A percentile compares a stretch with the other conserved stretches of the same genome.
These are phyloP conservation scores for Mollisia scopiformis DNA, from an alignment of 2,329 filamentous ascomycete genomes.

Conservation along the genomic window DNA sequence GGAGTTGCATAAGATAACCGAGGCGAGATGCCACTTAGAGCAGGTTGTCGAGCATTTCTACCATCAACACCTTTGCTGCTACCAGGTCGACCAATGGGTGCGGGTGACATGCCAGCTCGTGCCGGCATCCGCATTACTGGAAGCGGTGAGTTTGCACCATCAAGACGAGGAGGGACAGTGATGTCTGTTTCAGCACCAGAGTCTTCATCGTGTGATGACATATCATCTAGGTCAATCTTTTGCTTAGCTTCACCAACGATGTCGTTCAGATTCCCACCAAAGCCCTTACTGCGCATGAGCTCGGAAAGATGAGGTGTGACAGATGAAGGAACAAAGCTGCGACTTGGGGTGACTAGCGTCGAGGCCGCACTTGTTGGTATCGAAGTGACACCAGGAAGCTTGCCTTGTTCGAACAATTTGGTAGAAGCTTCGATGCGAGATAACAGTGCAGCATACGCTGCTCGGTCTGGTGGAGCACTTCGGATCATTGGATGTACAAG, in stretches of 20 bases:
- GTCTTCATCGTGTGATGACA: conserved; percentile 56
- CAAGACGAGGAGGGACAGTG: conserved; percentile 43
- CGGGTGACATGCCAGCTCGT: conserved; percentile 57
- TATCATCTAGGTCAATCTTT: conserved; percentile 52
- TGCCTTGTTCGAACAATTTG: conserved; percentile 53
- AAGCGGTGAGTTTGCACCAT: conserved; percentile 39
- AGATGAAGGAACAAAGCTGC: conserved; percentile 54
- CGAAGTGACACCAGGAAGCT: conserved; percentile 50
- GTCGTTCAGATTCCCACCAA: conserved; percentile 63
- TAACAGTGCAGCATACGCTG: conserved; percentile 53
- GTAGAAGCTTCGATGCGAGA: conserved; percentile 58
- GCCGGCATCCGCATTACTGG: conserved; percentile 60
- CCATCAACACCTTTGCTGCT: conserved; percentile 59
- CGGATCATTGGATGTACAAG: conserved; percentile 66
- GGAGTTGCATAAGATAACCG: conserved; percentile 39
- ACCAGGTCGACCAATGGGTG: conserved; percentile 49
- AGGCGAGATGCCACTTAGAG: conserved; percentile 44
- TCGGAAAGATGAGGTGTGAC: conserved; percentile 70
- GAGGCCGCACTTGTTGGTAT: conserved; percentile 43
- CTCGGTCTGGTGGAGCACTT: conserved; percentile 55
- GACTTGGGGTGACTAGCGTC: conserved; percentile 26
- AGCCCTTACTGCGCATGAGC: conserved; percentile 63
- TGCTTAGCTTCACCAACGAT: conserved; percentile 63
- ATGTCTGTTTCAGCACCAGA: conserved; percentile 49
- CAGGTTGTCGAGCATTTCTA: conserved; percentile 31